Base-by-base conservation (phyloP, 495 filamentous ascomycete genomes). In the Tuber borchii region DNA sequence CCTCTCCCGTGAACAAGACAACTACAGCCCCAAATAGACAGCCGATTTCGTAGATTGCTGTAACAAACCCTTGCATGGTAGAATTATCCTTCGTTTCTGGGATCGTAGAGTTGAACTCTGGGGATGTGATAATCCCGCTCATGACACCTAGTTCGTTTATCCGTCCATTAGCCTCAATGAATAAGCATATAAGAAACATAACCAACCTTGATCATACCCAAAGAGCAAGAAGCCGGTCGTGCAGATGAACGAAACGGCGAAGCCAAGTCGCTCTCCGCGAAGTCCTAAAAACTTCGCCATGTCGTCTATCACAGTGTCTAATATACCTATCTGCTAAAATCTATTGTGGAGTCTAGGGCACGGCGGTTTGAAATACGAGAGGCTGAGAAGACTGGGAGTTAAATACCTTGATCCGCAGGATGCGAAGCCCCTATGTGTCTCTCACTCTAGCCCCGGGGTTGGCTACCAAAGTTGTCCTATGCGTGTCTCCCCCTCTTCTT, bases 1-100 rank as follows among this genome's bases (percentile, higher is more conserved):
- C 77, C 78, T 96, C 93, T 72, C 91, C 93, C 71, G 89, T 86
- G 46, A 86, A 84, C 51, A 95, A 85, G 34, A 92, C 90, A 72
- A 89, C 89, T 73, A 94, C 88, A 69, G 93, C 92, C 61, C 93
- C 93, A 16, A 88, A 82, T 26, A 95, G 84, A 84, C 93, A 94
- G 37, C 91, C 93, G 51, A 94, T 87, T 80, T 94, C 92, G 82
- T 94, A 95, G 68, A 96, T 92, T 4, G 93, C 91, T 3, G 93
- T 95, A 20, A 95, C 91, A 31, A 92, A 85, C 43, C 91, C 93
- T 82, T 94, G 91, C 89, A 93, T 93, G 1, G 90, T 90, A 8
- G 89, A 84, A 80, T 93, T 86, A 78, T 86, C 84, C 71, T 86
- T 87, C 1, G 91, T 92, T 65, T 89, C 89, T 19, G 88, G 88